Base-by-base conservation (phyloP, 371 early-diverging fungal genomes). In the Batkoa obscura region DNA sequence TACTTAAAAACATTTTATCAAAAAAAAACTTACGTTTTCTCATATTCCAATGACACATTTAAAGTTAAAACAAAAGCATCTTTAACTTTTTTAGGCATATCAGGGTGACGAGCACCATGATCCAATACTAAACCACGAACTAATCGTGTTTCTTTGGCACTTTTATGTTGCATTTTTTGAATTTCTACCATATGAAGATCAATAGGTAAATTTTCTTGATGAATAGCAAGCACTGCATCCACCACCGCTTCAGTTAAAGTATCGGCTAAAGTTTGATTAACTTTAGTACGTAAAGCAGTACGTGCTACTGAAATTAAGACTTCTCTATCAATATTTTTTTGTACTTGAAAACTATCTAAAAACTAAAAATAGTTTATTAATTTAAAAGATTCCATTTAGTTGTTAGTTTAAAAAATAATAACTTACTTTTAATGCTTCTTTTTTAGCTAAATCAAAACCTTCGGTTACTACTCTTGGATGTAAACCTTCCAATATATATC, bases 171-270 rank as follows among this genome's bases (percentile, higher is more conserved):
- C 99, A 99, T 99, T 75, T 97, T 98, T 90, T 99, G 95, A 59
- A 98, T 88, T 71, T 99, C 99, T 2, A 99, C 91, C 99, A 99
- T 99, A 65, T 98, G 95, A 59, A 98, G 73, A 70, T 99, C 99
- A 60, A 96, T 91, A 13, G 92, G 91, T 39, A 79, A 80, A 15
- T 76, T 78, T 58, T 79, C 74, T 50, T 72, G 76, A 48, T 75
- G 72, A 59, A 97, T 87, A 37, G 88, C 80, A 68, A 93, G 65
- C 38, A 99, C 93, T 23, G 98, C 91, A 64, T 98, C 94, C 5
- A 98, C 92, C 41, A 98, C 85, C 32, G 94, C 96, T 65, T 94
- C 90, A 33, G 92, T 88, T 59, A 99, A 72, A 17, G 78, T 75
- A 60, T 90, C 89, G 47, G 99, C 94, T 64, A 97, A 74, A 12